Evolutionary conservation across 2,329 filamentous ascomycete genomes (phyloP), one percentile per base, ranked within the genome.

Genomic region (Sporothrix pallida): DNA sequence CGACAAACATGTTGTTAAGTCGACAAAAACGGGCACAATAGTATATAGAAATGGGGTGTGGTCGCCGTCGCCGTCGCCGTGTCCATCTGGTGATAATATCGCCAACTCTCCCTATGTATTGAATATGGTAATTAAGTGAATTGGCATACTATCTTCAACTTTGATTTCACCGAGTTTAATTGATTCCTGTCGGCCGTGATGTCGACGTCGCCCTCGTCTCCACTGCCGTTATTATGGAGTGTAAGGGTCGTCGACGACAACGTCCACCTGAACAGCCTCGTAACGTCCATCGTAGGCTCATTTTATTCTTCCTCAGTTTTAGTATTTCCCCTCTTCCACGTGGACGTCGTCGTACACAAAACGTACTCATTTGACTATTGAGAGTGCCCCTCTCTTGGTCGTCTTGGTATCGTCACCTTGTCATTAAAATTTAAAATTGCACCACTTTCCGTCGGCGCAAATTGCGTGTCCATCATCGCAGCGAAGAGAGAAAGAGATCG

Each of bases 381-480:
- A 26, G 23, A 26, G 23, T 26, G 52, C 52, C 52, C 52, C 52
- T 56, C 52, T 26, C 20, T 20, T 60, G 17, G 60, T 23, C 60
- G 60, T 20, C 31, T 65, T 12, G 60, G n/a, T 46, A 65, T 65
- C 60, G 31, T 65, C 60, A 65, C 52, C n/a, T 56, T 20, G n/a
- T 23, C 52, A 48, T 44, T 44, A 42, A 17, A 13, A 37, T 46
- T 44, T 46, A 46, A 65, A 23, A 65, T 65, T 65, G 26, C 60
- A 23, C 56, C 56, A 60, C 37, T 65, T 60, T 65, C 60, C 37
- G 17, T 42, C 56, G 37, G 37, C n/a, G 60, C 60, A 65, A 65
- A 65, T 65, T 46, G 42, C 37, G 42, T 42, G 60, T 46, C 10
- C 60, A 20, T n/a, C 7, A 56, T 20, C 8, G n/a, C n/a, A 17